Evolutionary conservation across 805 yeast species (phyloP), one percentile per base, ranked within the genome.

Genomic region (Phaffomyces thermotolerans): DNA sequence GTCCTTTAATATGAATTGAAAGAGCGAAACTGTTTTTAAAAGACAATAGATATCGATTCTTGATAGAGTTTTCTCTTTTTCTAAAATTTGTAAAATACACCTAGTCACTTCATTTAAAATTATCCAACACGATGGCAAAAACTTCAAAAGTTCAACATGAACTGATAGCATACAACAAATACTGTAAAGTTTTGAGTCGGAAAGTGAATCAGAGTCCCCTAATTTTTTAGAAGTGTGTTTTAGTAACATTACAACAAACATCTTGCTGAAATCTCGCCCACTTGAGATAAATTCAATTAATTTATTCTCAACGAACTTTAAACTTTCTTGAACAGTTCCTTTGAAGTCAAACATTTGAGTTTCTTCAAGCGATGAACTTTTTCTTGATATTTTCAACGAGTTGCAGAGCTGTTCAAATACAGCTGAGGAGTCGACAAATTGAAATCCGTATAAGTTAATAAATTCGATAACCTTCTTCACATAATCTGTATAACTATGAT

Each of bases 111-210:
- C 54, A 13, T 45, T 31, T 7, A 50, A 42, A 3, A 50, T 32
- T 2, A 51, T 42, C 56, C 57, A 54, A 18, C 52, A 50, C 5
- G 52, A 49, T 8, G 56, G 37, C 17, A 43, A 40, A 14, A 20
- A 34, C 3, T 15, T 31, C 8, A 50, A 20, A 12, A 43, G 8
- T 10, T 51, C 51, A 30, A 54, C 39, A 36, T 53, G 54, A 6
- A 46, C 40, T 2, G 58, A 54, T 2, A 53, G 39, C 3, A 49
- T 42, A 20, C 54, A 52, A 22, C 54, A 52, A 2, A 56, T 10
- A 10, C 51, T 31, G 34, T 47, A 54, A 1, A 54, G 15, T 34
- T 52, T 53, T 1, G 58, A 53, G 14, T 50, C 55, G 12, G 41
- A 9, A 8, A 48, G 22, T 8, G 39, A 32, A 3, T 45, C 46